Evolutionary conservation across 805 yeast genomes (phyloP).

Genomic region (Pichia californica): DNA sequence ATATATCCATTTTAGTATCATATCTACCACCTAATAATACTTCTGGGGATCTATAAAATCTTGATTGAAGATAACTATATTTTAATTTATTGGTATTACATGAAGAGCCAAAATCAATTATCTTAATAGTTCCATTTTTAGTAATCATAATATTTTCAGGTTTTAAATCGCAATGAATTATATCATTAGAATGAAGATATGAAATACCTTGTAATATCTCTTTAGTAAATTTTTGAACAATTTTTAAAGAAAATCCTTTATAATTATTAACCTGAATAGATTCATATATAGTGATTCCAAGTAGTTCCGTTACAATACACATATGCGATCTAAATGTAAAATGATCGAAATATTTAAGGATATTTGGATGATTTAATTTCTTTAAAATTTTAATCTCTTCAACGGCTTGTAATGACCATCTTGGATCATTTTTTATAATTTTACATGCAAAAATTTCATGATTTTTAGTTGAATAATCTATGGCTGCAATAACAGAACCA

Average conservation of each 20-base stretch:
- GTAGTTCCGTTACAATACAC: constrained; percentile 70
- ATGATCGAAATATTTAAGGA: constrained; percentile 58
- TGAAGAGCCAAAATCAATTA: constrained; percentile 79
- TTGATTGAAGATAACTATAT: constrained; percentile 50
- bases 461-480: constrained; percentile 49
- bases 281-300: constrained; percentile 63
- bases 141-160: constrained; percentile 60
- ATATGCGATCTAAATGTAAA: constrained; percentile 77
- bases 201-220: constrained; percentile 56
- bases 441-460: constrained; percentile 63
- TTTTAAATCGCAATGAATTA: constrained; percentile 81
- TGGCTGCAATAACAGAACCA: constrained; percentile 68
- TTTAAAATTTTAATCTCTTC: constrained; percentile 67
- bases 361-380: constrained; percentile 33
- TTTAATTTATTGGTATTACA: constrained; percentile 39
- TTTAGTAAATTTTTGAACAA: constrained; percentile 40
- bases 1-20: constrained; percentile 53
- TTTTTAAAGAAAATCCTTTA: constrained; percentile 39
- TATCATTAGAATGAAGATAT: constrained; percentile 47
- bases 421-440: constrained; percentile 64
- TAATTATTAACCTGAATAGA: constrained; percentile 43
- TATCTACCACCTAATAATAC: constrained; percentile 63
- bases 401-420: constrained; percentile 72
- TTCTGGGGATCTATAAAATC: constrained; percentile 79
- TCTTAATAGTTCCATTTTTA: constrained; percentile 35